A percentile compares a stretch with the other conserved stretches of the same genome.
These are phyloP conservation scores for Xylariaceae sp. DNA, from an alignment of 2,329 filamentous ascomycete genomes.

Conservation along the genomic window DNA sequence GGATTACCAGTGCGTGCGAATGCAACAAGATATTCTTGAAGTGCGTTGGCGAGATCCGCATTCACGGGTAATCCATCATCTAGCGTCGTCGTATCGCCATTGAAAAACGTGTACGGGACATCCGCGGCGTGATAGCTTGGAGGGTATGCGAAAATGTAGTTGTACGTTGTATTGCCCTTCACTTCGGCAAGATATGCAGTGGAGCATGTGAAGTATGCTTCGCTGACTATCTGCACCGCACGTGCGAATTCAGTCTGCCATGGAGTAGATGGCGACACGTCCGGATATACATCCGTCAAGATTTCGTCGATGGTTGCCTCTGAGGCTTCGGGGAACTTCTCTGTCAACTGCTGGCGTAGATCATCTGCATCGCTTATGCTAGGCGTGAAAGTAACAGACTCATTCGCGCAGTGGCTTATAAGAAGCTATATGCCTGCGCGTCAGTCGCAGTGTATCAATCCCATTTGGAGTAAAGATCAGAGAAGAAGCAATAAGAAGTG, in stretches of 20 bases:
- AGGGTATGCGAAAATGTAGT: slow-evolving; percentile 51
- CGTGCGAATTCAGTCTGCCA: slow-evolving; percentile 47
- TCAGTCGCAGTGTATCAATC: no score
- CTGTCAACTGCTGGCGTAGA: slow-evolving; percentile 11
- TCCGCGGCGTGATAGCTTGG: slow-evolving; percentile 54
- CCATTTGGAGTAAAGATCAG: not conserved
- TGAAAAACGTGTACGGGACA: slow-evolving; percentile 51
- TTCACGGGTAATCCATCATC: slow-evolving; percentile 29
- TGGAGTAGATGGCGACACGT: slow-evolving; percentile 38
- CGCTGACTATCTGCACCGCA: slow-evolving; percentile 39
- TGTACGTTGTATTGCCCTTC: slow-evolving; percentile 44
- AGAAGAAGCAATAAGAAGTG: not conserved
- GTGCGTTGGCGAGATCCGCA: slow-evolving; percentile 28
- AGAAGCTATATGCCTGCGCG: slow-evolving; percentile 12
- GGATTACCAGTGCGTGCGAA: slow-evolving; percentile 35
- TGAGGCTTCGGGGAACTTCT: slow-evolving; percentile 17
- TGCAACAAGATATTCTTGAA: slow-evolving; percentile 37
- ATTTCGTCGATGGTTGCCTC: slow-evolving; percentile 39
- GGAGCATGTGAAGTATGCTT: slow-evolving; percentile 49
- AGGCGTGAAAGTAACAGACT: slow-evolving; percentile 43
- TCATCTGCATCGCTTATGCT: slow-evolving; percentile 38
- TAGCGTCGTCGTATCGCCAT: slow-evolving; percentile 31
- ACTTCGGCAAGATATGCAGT: slow-evolving; percentile 48
- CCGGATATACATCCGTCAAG: slow-evolving; percentile 45
- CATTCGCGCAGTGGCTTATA: slow-evolving; percentile 44